Evolutionary conservation across 345 rosid genomes (phyloP).

Genomic region (Acer negundo): DNA sequence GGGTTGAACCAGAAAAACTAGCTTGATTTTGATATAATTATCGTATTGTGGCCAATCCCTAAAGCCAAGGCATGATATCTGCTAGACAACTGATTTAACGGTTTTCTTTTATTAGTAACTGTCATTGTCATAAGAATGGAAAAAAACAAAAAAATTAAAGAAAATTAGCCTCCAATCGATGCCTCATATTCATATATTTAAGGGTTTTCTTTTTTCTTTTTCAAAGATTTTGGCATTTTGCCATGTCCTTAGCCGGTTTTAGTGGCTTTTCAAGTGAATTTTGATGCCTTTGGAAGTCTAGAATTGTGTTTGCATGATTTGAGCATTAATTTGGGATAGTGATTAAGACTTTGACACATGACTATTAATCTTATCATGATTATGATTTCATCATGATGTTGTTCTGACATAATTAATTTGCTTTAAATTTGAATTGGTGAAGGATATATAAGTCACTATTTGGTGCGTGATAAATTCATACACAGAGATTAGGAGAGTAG

Average conservation of each 20-base stretch:
- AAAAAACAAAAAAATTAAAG: neutral
- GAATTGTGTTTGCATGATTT: neutral
- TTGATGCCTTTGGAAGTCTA: neutral
- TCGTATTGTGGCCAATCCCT: slow-evolving; percentile 9
- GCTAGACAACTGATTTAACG: slow-evolving; percentile 32
- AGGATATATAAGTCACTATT: too few relatives aligned
- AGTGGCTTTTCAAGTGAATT: slow-evolving; percentile 7
- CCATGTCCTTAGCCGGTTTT: slow-evolving; percentile 31
- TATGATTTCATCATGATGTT: neutral
- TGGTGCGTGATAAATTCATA: too few relatives aligned
- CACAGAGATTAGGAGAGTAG: too few relatives aligned
- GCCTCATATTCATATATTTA: neutral
- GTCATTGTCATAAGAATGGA: slow-evolving; percentile 12
- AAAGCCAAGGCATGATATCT: slow-evolving; percentile 20
- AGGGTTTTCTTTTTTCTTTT: neutral
- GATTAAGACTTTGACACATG: neutral
- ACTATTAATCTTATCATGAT: too few relatives aligned
- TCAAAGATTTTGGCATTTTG: slow-evolving; percentile 30
- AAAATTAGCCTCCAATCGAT: neutral
- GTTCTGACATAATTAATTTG: neutral
- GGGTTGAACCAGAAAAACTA: neutral
- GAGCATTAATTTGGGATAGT: slow-evolving; percentile 10
- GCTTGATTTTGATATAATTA: neutral
- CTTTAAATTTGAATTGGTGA: neutral
- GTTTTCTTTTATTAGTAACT: slow-evolving; percentile 12